Evolutionary conservation across 2,329 filamentous ascomycete genomes (phyloP).

Genomic region (Emergomyces orientalis): DNA sequence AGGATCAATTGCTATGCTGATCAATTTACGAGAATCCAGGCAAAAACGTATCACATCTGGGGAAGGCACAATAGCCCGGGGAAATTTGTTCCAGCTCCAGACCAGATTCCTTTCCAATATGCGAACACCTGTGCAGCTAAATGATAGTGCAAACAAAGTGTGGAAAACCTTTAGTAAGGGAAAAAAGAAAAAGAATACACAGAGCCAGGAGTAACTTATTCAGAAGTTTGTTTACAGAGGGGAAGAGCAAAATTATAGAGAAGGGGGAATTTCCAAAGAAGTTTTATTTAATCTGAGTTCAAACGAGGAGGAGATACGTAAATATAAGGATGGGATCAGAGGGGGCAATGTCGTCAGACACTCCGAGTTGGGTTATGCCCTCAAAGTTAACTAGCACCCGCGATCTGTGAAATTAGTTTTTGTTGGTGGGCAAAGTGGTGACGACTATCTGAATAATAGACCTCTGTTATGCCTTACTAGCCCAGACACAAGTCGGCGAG

Average conservation of each 20-base stretch:
- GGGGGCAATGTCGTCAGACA: conserved; percentile 7
- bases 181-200: background rate
- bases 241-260: background rate
- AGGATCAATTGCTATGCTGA: background rate
- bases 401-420: conserved; percentile 1
- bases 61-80: background rate
- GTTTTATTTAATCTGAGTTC: background rate
- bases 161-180: background rate
- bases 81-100: background rate
- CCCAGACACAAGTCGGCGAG: conserved; percentile 2
- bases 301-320: background rate
- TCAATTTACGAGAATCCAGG: background rate
- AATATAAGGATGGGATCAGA: conserved; percentile 2
- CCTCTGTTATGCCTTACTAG: background rate
- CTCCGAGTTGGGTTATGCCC: background rate
- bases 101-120: background rate
- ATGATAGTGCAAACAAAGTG: background rate
- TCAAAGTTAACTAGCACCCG: background rate
- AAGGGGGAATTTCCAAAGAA: background rate
- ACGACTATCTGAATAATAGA: conserved; percentile 6
- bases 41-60: background rate
- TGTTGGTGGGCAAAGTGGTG: background rate
- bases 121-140: background rate
- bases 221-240: background rate
- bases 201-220: background rate